Evolutionary conservation across 805 yeast species (phyloP).

Genomic region (Saturnispora halmiae): DNA sequence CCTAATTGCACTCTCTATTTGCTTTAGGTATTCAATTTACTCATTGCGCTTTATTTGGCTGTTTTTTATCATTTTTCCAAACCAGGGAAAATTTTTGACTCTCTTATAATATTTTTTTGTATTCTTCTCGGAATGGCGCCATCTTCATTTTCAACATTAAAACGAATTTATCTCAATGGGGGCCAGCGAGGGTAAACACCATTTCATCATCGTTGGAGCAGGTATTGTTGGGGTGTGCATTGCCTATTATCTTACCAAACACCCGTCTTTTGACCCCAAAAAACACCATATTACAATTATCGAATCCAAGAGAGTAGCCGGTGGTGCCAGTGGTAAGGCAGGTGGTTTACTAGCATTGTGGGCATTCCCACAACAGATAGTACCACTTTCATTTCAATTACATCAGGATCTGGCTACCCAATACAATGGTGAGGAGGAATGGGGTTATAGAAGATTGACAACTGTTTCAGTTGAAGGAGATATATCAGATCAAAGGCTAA

Average conservation of each 20-base stretch:
- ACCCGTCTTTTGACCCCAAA: conserved; percentile 65
- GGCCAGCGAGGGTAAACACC: conserved; percentile 45
- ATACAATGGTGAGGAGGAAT: conserved; percentile 73
- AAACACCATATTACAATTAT: conserved; percentile 75
- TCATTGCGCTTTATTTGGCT: too few species aligned
- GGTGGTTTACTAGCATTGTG: conserved; percentile 91
- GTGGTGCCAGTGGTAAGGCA: conserved; percentile 96
- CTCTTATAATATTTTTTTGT: too few species aligned
- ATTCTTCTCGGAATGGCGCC: conserved; percentile 1
- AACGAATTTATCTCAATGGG: neutral
- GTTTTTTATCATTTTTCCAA: too few species aligned
- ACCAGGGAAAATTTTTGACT: too few species aligned
- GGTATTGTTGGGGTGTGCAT: conserved; percentile 95
- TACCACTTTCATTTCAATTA: conserved; percentile 74
- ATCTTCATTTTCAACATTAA: neutral
- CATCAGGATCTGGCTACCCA: conserved; percentile 76
- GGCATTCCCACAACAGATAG: conserved; percentile 96
- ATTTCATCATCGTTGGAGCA: conserved; percentile 82
- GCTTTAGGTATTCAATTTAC: too few species aligned
- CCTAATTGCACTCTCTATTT: too few species aligned
- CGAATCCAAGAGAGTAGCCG: conserved; percentile 88
- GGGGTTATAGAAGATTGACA: conserved; percentile 89
- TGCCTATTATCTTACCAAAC: conserved; percentile 79
- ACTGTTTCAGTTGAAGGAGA: conserved; percentile 87
- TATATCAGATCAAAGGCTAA: conserved; percentile 28